A percentile compares a stretch with the other conserved stretches of the same genome.
These are phyloP conservation scores for Melampsora larici-populina DNA, from an alignment of 1,284 basidiomycete genomes.

Conservation along the genomic window DNA sequence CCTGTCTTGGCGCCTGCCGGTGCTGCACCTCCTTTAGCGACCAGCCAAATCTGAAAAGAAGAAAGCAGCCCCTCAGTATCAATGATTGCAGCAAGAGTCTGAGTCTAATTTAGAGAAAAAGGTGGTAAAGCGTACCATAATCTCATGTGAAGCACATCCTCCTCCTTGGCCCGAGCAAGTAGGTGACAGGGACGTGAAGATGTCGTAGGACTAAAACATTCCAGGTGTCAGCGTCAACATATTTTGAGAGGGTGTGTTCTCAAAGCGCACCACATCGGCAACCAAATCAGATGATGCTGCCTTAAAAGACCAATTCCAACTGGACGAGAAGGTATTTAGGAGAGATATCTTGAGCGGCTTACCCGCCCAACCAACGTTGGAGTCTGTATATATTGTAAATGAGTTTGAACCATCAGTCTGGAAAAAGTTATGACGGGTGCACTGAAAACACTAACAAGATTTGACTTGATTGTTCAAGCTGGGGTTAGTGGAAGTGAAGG, in stretches of 20 bases:
- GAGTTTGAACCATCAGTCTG: too few species aligned
- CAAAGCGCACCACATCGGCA: not conserved
- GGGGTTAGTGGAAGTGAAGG: not conserved
- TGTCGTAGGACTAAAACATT: conserved; percentile 1
- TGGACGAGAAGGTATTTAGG: not conserved
- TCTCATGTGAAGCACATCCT: conserved; percentile 8
- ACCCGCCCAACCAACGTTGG: not conserved
- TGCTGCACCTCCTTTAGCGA: not conserved
- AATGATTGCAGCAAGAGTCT: not conserved
- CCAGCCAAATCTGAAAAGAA: not conserved
- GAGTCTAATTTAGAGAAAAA: not conserved
- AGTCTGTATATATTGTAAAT: not conserved
- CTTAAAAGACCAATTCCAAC: not conserved
- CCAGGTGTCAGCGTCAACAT: not conserved
- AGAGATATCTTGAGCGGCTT: not conserved
- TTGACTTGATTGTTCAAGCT: conserved; percentile 2
- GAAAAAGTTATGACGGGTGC: too few species aligned
- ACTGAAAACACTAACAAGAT: not conserved
- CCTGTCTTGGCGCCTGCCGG: not conserved
- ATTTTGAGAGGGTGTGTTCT: not conserved
- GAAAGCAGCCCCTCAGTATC: not conserved
- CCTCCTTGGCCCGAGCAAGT: conserved; percentile 5
- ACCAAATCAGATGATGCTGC: not conserved
- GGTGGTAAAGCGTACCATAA: not conserved
- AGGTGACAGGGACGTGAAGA: not conserved